A percentile compares a stretch with the other conserved stretches of the same genome.
Evolutionary conservation across 1,139 yeast species (phyloP).

Genomic region (Scheffersomyces stambukii): DNA sequence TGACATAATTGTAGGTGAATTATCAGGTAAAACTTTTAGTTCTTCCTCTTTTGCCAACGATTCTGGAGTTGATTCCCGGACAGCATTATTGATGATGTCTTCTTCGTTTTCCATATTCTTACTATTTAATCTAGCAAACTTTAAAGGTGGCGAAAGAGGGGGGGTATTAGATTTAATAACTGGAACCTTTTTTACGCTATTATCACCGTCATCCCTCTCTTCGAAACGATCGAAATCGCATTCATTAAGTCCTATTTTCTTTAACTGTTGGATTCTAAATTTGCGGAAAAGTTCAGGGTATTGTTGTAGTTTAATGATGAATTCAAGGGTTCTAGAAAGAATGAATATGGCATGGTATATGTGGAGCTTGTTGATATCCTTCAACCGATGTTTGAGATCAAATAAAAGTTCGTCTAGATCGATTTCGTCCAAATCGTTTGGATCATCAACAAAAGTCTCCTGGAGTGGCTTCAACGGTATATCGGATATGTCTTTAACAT

Average conservation of each 20-base stretch:
- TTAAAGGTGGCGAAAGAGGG: conserved; percentile 19
- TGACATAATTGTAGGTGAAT: conserved; percentile 8
- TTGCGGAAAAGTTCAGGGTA: conserved; percentile 20
- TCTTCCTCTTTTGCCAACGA: conserved; percentile 7
- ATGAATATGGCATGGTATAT: conserved; percentile 35
- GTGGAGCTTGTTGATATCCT: conserved; percentile 33
- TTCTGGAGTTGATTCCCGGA: conserved; percentile 11
- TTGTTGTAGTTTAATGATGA: conserved; percentile 29
- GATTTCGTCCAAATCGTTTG: conserved; percentile 31
- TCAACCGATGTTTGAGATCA: conserved; percentile 27
- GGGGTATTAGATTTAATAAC: conserved; percentile 11
- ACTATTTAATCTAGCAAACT: conserved; percentile 14
- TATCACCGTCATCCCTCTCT: conserved; percentile 1
- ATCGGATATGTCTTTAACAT: conserved; percentile 18
- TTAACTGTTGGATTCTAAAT: conserved; percentile 25
- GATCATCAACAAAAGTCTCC: conserved; percentile 45
- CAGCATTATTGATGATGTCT: conserved; percentile 1
- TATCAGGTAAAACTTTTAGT: conserved; percentile 6
- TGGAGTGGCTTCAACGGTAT: conserved; percentile 37
- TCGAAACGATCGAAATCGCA: too few species aligned
- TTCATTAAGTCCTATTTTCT: conserved; percentile 19
- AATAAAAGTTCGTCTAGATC: conserved; percentile 31
- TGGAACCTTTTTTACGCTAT: background rate
- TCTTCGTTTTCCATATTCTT: conserved; percentile 1
- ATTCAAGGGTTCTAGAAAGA: conserved; percentile 26